These are phyloP conservation scores for Calocybe gambosa DNA, from an alignment of 1,284 basidiomycete genomes.

Conservation along the genomic window DNA sequence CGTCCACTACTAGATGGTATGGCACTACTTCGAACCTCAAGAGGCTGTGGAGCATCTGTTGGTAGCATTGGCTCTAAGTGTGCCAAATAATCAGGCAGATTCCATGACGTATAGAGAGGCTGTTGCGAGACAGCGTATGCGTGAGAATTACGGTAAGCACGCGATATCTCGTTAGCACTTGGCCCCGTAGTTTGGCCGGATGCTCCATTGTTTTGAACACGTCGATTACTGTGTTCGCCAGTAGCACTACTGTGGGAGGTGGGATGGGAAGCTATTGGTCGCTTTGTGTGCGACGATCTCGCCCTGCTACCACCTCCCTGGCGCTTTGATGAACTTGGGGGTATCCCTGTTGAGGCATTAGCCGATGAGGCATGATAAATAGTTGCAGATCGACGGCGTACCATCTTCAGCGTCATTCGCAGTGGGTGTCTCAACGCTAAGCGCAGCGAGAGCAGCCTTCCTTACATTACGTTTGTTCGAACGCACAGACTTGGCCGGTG, in stretches of 20 bases:
- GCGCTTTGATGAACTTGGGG: slow-evolving; percentile 29
- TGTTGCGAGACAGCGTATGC: slow-evolving; percentile 72
- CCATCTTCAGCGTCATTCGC: slow-evolving; percentile 60
- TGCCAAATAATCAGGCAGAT: slow-evolving; percentile 89
- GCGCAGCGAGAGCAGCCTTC: slow-evolving; percentile 28
- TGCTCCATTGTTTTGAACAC: slow-evolving; percentile 33
- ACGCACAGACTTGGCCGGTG: slow-evolving; percentile 24
- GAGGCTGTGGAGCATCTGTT: slow-evolving; percentile 62
- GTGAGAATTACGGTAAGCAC: slow-evolving; percentile 69
- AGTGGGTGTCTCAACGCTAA: slow-evolving; percentile 34
- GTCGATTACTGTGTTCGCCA: slow-evolving; percentile 40
- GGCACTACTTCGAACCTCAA: slow-evolving; percentile 56
- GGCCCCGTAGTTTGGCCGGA: slow-evolving; percentile 22
- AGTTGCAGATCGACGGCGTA: slow-evolving; percentile 21
- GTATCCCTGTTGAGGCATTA: slow-evolving; percentile 13
- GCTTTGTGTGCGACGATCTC: slow-evolving; percentile 40
- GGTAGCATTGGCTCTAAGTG: slow-evolving; percentile 86
- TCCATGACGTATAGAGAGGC: slow-evolving; percentile 77
- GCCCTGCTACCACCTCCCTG: slow-evolving; percentile 40
- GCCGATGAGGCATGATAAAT: background rate
- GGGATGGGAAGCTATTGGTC: slow-evolving; percentile 39
- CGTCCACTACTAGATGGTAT: slow-evolving; percentile 18
- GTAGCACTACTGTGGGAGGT: slow-evolving; percentile 35
- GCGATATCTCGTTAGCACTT: slow-evolving; percentile 27
- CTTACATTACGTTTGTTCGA: slow-evolving; percentile 40